These are phyloP conservation scores for Ensete glaucum DNA, from an alignment of 176 grass and related monocot genomes.

Conservation along the genomic window DNA sequence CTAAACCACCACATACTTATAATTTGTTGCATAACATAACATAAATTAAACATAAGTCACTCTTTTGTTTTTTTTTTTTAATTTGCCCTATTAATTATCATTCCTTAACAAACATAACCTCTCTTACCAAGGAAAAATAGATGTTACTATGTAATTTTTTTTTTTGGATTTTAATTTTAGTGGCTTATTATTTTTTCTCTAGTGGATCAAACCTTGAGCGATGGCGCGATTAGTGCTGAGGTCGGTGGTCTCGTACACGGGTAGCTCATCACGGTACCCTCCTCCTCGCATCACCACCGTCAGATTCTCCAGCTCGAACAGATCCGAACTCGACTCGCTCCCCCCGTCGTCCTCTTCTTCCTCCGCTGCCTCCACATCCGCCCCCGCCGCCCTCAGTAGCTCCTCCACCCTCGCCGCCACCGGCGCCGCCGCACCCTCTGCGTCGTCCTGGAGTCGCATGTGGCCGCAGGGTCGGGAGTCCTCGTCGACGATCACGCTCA, in stretches of 20 bases:
- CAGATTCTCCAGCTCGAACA: constrained; percentile 77
- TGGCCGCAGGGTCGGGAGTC: constrained; percentile 17
- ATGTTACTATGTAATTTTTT: too few species aligned
- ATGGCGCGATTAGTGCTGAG: constrained; percentile 37
- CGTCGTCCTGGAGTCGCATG: constrained; percentile 19
- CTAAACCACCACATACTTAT: too few species aligned
- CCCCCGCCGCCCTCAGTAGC: constrained; percentile 52
- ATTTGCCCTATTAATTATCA: too few species aligned
- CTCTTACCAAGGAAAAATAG: too few species aligned
- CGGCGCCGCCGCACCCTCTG: background rate
- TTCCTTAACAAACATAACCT: too few species aligned
- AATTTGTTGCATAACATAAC: too few species aligned
- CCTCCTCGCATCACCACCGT: constrained; percentile 12
- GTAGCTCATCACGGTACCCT: constrained; percentile 66
- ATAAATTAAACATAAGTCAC: too few species aligned
- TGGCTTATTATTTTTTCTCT: background rate
- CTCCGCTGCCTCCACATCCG: constrained; percentile 48
- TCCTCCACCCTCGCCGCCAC: constrained; percentile 33
- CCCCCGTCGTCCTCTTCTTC: constrained; percentile 39
- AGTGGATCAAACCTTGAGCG: constrained; percentile 16
- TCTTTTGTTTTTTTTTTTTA: too few species aligned
- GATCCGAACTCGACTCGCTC: constrained; percentile 97
- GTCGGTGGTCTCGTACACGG: constrained; percentile 88
- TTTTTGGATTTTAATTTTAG: too few species aligned
- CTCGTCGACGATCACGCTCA: constrained; percentile 24